Conservation (phyloP, 345 rosid genomes). For the Linum lewisii region DNA sequence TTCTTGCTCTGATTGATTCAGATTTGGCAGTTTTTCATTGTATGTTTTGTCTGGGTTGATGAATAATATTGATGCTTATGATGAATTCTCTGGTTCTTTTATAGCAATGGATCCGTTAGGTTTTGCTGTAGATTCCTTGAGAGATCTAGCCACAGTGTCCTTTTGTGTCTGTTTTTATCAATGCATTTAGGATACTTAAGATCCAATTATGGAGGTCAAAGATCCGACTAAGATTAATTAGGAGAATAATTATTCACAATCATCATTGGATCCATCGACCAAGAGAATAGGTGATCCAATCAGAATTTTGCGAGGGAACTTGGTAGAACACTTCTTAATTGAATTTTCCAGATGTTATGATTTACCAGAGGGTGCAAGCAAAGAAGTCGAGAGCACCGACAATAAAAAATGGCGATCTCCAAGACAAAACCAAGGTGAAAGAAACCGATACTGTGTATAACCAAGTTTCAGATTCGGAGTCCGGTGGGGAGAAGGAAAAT, state of each 20-base stretch:
- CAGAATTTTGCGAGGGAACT: not conserved
- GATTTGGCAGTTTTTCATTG: too few relatives aligned
- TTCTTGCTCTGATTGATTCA: too few relatives aligned
- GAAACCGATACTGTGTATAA: not conserved
- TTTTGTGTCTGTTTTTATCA: too few relatives aligned
- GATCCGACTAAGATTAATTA: not conserved
- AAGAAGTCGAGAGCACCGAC: slow-evolving; percentile 8
- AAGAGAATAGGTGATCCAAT: not conserved
- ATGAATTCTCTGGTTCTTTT: too few relatives aligned
- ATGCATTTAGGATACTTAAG: not conserved
- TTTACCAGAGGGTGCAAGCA: slow-evolving; percentile 5
- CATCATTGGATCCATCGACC: not conserved
- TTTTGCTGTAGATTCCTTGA: too few relatives aligned
- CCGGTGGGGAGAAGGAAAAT: slow-evolving; percentile 5
- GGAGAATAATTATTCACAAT: not conserved
- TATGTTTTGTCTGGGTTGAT: too few relatives aligned
- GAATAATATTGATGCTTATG: too few relatives aligned
- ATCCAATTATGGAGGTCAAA: not conserved
- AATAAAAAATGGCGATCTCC: not conserved
- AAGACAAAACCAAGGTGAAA: slow-evolving; percentile 11
- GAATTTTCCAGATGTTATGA: not conserved
- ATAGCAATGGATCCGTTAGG: too few relatives aligned
- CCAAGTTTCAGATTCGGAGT: not conserved
- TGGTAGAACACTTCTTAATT: too few relatives aligned
- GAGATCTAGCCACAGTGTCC: not conserved